Base-by-base conservation (phyloP, 768 basidiomycete genomes). In the Rhodotorula graminis region DNA sequence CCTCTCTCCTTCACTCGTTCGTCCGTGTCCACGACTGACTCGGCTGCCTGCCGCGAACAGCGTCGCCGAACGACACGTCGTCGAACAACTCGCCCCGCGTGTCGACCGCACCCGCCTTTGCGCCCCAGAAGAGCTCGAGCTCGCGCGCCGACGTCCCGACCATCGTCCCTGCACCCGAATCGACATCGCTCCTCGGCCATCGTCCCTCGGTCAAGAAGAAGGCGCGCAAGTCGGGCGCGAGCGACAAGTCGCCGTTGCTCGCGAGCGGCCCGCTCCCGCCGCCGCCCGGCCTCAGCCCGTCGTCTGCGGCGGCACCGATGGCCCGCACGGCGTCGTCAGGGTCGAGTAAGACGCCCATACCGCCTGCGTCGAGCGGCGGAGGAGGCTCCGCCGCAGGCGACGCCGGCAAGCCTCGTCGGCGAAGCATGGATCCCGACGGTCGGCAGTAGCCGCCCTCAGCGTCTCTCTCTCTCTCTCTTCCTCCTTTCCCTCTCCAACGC, bases 191-290 rank as follows among this genome's bases (percentile, higher is more conserved):
- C 9, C 46, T 59, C 15, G 33, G 31, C 21, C 40, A 57, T 57
- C 57, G 57, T 7, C 65, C 65, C 18, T 66, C 65, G 23, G 46
- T 42, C 27, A 65, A 65, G 65, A 66, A 66, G 27, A 55, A 55
- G 53, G n/a, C 53, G 53, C 53, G 53, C 53, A 55, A 55, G 29
- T 55, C 53, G 53, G 27, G 9, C n/a, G 53, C 53, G 53, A 29
- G 27, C 14, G 27, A 46, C 44, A 46, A 27, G 12, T 55, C 53
- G 29, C 53, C 53, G 6, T n/a, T 16, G 14, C 53, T n/a, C 53
- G 53, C 53, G 53, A 18, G 12, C 53, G 53, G n/a, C 14, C 53
- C n/a, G 9, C 53, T 55, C 3, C 53, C 27, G n/a, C n/a, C 53
- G 14, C 53, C 53, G n/a, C 53, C 53, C 8, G 50, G 50, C 23